Conservation (phyloP, 495 filamentous ascomycete genomes). For the Letharia columbiana region DNA sequence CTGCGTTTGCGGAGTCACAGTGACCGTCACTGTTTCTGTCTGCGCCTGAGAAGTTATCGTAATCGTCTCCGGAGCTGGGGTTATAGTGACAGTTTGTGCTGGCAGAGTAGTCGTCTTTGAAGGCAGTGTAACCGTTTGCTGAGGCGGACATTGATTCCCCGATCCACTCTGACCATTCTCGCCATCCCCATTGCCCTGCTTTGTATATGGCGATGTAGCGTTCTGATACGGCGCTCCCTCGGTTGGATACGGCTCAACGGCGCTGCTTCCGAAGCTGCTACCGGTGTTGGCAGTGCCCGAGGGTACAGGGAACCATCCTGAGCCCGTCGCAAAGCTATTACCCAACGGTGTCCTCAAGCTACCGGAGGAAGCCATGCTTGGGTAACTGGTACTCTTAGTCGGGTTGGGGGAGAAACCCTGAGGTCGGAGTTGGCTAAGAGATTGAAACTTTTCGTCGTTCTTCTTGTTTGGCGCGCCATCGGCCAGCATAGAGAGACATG, state of each 20-base stretch:
- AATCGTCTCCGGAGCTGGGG: slow-evolving; percentile 15
- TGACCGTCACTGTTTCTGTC: slow-evolving; percentile 10
- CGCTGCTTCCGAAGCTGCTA: background rate
- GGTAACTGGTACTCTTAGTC: background rate
- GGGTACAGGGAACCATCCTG: background rate
- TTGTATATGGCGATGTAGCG: slow-evolving; percentile 7
- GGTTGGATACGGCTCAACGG: slow-evolving; percentile 12
- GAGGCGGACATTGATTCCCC: slow-evolving; percentile 10
- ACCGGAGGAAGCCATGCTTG: slow-evolving; percentile 1
- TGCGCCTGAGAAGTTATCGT: slow-evolving; percentile 7
- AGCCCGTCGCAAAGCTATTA: background rate
- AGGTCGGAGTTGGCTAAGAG: background rate
- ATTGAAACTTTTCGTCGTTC: background rate
- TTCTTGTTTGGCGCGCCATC: slow-evolving; percentile 11
- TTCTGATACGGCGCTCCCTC: slow-evolving; percentile 20
- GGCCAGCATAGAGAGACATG: slow-evolving; percentile 1
- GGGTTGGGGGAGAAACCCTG: background rate
- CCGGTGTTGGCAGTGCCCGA: slow-evolving; percentile 14
- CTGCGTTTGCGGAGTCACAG: slow-evolving; percentile 11
- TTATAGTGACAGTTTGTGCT: slow-evolving; percentile 19
- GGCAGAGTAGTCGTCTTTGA: slow-evolving; percentile 18
- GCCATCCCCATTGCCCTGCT: background rate
- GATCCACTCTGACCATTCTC: background rate
- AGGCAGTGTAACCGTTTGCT: slow-evolving; percentile 18
- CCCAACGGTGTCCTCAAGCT: background rate